These are phyloP conservation scores for Bullera alba DNA, from an alignment of 768 basidiomycete species.

Conservation along the genomic window DNA sequence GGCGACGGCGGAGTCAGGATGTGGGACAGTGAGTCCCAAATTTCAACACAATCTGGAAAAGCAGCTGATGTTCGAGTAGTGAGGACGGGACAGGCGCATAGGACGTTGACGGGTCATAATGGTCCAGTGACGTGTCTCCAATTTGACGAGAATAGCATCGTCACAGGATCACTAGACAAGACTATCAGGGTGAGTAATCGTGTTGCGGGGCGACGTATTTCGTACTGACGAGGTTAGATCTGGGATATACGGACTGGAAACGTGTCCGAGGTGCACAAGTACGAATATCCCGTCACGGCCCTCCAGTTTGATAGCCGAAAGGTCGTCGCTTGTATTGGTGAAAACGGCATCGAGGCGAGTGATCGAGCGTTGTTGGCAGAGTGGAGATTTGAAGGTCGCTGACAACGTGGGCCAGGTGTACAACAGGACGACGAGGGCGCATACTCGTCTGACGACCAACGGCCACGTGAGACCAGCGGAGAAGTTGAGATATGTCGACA, in stretches of 20 bases:
- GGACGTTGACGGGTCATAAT: conserved; percentile 86
- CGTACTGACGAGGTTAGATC: conserved; percentile 53
- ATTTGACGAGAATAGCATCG: conserved; percentile 91
- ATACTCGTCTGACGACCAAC: conserved; percentile 74
- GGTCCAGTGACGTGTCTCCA: conserved; percentile 85
- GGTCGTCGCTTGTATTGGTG: conserved; percentile 82
- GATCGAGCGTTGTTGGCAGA: neutral
- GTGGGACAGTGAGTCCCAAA: conserved; percentile 92
- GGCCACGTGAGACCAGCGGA: conserved; percentile 90
- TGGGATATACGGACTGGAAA: conserved; percentile 93
- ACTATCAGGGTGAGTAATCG: conserved; percentile 63
- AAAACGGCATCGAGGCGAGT: conserved; percentile 81
- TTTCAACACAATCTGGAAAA: neutral
- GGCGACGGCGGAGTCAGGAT: conserved; percentile 95
- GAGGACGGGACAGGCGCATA: conserved; percentile 94
- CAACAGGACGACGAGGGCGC: conserved; percentile 87
- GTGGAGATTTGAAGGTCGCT: no score
- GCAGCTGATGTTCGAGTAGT: conserved; percentile 51
- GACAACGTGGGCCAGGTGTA: conserved; percentile 59
- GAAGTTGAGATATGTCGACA: conserved; percentile 88
- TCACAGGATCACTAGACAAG: conserved; percentile 89
- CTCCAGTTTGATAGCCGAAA: conserved; percentile 94
- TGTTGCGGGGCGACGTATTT: neutral
- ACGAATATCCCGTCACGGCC: conserved; percentile 81
- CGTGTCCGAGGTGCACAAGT: conserved; percentile 78